These are phyloP conservation scores for Hericium erinaceus DNA, from an alignment of 768 basidiomycete genomes.

Conservation along the genomic window DNA sequence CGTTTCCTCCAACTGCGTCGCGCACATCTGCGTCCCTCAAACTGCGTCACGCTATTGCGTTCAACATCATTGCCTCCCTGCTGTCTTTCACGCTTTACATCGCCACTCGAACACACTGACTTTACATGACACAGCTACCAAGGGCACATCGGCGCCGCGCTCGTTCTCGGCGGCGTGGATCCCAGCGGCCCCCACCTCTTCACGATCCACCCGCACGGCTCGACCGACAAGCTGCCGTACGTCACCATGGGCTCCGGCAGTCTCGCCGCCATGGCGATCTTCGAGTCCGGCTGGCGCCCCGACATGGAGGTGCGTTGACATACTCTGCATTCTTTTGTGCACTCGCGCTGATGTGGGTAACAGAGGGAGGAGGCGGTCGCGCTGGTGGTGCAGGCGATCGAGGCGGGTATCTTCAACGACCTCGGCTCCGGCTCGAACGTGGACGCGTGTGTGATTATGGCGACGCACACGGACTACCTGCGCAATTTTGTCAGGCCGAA, in stretches of 20 bases:
- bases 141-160: conserved; percentile 89
- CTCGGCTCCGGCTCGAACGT: conserved; percentile 98
- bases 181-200: conserved; percentile 89
- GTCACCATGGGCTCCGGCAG: conserved; percentile 98
- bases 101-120: background rate
- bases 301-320: conserved; percentile 59
- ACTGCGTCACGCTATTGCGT: background rate
- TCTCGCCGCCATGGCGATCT: conserved; percentile 97
- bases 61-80: background rate
- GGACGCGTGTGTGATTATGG: conserved; percentile 93
- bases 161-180: conserved; percentile 97
- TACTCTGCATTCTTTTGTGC: background rate
- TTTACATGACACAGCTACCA: conserved; percentile 53
- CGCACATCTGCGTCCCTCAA: background rate
- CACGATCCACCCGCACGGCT: conserved; percentile 93
- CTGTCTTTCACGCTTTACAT: background rate
- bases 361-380: conserved; percentile 76
- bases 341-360: conserved; percentile 3
- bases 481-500: conserved; percentile 93
- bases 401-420: conserved; percentile 98
- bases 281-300: conserved; percentile 78
- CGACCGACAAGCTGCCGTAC: conserved; percentile 96
- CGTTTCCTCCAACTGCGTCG: background rate
- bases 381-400: conserved; percentile 80
- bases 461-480: conserved; percentile 80